phyloP scores from a whole-genome alignment of 768 basidiomycete genomes.

The Leccinum fibrillosum region DNA sequence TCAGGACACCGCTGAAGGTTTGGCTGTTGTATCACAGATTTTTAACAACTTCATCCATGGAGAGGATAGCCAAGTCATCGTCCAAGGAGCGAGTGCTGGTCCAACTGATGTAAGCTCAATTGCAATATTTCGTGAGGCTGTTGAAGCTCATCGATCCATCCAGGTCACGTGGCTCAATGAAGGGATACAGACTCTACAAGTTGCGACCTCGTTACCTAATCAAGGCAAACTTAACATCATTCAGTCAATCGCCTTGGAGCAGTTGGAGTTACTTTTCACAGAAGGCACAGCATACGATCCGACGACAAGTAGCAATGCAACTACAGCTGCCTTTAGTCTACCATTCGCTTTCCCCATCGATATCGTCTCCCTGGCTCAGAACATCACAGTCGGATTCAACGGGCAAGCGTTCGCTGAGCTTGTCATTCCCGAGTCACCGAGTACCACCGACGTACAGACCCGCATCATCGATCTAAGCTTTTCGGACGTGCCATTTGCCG shows the following conservation, averaged over 20 bases:
- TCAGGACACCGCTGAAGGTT: conserved; percentile 49
- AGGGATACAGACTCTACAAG: conserved; percentile 59
- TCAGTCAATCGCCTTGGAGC: conserved; percentile 56
- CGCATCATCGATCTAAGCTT: conserved; percentile 64
- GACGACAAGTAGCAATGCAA: conserved; percentile 53
- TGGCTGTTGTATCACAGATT: conserved; percentile 56
- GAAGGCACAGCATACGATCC: conserved; percentile 56
- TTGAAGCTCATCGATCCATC: neutral
- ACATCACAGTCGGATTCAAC: conserved; percentile 49
- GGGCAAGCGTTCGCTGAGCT: conserved; percentile 59
- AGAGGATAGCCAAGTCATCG: conserved; percentile 53
- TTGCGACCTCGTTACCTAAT: conserved; percentile 61
- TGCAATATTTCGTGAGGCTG: neutral
- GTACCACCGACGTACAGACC: conserved; percentile 56
- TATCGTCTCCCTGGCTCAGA: conserved; percentile 58
- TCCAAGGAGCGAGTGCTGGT: conserved; percentile 58
- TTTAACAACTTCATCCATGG: conserved; percentile 76
- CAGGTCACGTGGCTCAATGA: conserved; percentile 73
- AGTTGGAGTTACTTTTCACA: conserved; percentile 59
- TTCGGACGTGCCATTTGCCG: conserved; percentile 55
- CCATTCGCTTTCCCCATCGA: conserved; percentile 72
- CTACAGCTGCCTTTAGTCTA: conserved; percentile 60
- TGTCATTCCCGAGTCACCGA: conserved; percentile 53
- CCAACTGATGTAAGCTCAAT: conserved; percentile 46
- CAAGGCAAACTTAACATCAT: conserved; percentile 61